These are phyloP conservation scores for Leccinum fibrillosum DNA, from an alignment of 768 basidiomycete species.

Conservation along the genomic window DNA sequence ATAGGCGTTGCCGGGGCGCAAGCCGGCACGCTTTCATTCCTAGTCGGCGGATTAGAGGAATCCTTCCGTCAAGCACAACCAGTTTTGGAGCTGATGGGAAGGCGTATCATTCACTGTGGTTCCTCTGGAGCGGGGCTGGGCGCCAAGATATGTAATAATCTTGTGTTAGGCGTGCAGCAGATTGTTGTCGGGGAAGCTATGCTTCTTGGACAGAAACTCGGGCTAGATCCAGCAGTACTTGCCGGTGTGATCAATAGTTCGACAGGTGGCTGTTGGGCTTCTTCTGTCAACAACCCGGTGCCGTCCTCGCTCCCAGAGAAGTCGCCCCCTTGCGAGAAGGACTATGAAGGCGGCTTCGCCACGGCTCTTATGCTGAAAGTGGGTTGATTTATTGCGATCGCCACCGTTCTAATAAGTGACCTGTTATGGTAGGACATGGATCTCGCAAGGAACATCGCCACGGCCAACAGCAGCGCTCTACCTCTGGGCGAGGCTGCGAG, in stretches of 20 bases:
- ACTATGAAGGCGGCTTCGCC: slow-evolving; percentile 85
- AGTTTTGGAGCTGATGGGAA: slow-evolving; percentile 71
- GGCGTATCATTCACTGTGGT: slow-evolving; percentile 80
- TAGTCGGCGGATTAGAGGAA: slow-evolving; percentile 73
- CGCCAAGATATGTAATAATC: slow-evolving; percentile 91
- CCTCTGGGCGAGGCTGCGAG: slow-evolving; percentile 67
- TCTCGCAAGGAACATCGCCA: slow-evolving; percentile 66
- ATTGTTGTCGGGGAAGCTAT: slow-evolving; percentile 87
- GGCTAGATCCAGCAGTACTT: slow-evolving; percentile 70
- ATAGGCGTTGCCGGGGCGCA: slow-evolving; percentile 83
- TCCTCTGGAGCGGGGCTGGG: slow-evolving; percentile 77
- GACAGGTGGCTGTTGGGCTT: slow-evolving; percentile 81
- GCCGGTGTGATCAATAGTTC: slow-evolving; percentile 84
- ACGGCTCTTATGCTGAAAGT: slow-evolving; percentile 84
- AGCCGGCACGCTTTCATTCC: slow-evolving; percentile 85
- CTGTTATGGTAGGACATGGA: slow-evolving; percentile 67
- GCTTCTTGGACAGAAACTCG: slow-evolving; percentile 81
- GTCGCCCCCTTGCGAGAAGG: slow-evolving; percentile 77
- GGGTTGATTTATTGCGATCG: not conserved
- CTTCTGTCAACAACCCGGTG: slow-evolving; percentile 85
- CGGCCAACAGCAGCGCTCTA: slow-evolving; percentile 44
- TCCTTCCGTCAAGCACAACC: slow-evolving; percentile 58
- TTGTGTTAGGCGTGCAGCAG: slow-evolving; percentile 75
- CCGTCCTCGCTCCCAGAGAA: slow-evolving; percentile 66
- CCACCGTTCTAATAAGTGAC: slow-evolving; percentile 4